phyloP scores from a whole-genome alignment of 805 yeast species.

The Suhomyces sp. region DNA sequence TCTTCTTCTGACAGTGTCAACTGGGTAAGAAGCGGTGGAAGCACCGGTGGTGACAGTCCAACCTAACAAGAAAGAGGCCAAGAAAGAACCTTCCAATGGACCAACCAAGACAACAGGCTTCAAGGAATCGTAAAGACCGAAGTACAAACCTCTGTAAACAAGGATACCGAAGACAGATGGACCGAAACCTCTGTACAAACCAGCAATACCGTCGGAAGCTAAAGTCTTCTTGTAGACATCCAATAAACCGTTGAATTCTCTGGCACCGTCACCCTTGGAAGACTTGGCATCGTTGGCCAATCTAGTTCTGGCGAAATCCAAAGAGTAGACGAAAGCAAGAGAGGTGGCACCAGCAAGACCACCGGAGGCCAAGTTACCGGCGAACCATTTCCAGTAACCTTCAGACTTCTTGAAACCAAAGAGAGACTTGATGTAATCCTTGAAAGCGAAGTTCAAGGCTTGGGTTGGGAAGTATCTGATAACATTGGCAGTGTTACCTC shows the following conservation, averaged over 20 bases:
- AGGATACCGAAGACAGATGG: slow-evolving; percentile 97
- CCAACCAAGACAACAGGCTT: slow-evolving; percentile 95
- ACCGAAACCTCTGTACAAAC: slow-evolving; percentile 99
- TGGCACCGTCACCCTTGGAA: slow-evolving; percentile 77
- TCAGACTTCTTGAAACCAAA: slow-evolving; percentile 97
- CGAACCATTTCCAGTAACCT: slow-evolving; percentile 90
- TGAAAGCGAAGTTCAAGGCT: slow-evolving; percentile 97
- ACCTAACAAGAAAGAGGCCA: slow-evolving; percentile 94
- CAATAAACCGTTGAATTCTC: slow-evolving; percentile 95
- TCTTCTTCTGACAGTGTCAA: slow-evolving; percentile 99
- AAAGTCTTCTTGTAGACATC: slow-evolving; percentile 96
- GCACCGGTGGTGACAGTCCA: slow-evolving; percentile 99
- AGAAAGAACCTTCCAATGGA: slow-evolving; percentile 90
- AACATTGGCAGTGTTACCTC: slow-evolving; percentile 99
- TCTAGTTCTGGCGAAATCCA: slow-evolving; percentile 98
- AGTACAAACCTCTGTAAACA: slow-evolving; percentile 99
- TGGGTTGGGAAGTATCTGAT: slow-evolving; percentile 99
- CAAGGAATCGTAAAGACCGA: slow-evolving; percentile 95
- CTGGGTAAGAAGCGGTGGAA: slow-evolving; percentile 98
- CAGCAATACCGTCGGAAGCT: slow-evolving; percentile 95
- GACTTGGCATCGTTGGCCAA: slow-evolving; percentile 97
- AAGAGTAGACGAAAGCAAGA: slow-evolving; percentile 88
- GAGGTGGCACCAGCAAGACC: slow-evolving; percentile 98
- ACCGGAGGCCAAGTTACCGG: slow-evolving; percentile 98
- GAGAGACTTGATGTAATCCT: slow-evolving; percentile 93